Base-by-base conservation (phyloP, 2,329 filamentous ascomycete species). In the Neobulgaria alba region DNA sequence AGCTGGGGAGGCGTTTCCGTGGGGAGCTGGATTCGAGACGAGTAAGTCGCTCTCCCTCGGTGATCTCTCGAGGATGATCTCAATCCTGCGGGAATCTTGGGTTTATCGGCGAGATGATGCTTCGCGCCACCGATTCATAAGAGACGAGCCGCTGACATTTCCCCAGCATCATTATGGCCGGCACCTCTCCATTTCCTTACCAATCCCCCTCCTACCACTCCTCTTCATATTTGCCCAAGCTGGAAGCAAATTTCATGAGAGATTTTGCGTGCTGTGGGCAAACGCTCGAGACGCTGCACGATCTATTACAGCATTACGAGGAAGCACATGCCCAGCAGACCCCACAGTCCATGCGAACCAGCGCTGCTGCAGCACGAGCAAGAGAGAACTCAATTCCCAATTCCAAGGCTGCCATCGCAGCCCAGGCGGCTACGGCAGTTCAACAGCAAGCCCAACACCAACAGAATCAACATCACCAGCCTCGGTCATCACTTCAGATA, bases 1-100 rank as follows among this genome's bases (percentile, higher is more conserved):
- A 95, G 89, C 65, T 98, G 90, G 89, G 90, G 90, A 59, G 90
- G 89, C 51, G 79, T 95, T 46, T 96, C 90, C 7, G 86, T 96
- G 51, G 90, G 90, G 48, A 96, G 90, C 59, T 96, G 93, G 72
- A 92, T 98, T 63, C 77, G 86, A 63, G 90, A 98, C 67, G 92
- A 98, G 92, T 98, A 79, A 79, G 90, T 82, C 38, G 41, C 29
- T 46, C 42, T 33, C 37, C 23, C 37, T 38, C 38, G 35, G 26
- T 29, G 18, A 36, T 33, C 14, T 20, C 45, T 36, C 32, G 36
- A 39, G 45, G 44, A 42, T 45, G 39, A 43, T 35, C 19, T 16
- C 5, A 12, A 3, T 19, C 10, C 21, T 20, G 21, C 15, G 15
- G 19, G 29, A 34, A 20, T 26, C 19, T 41, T 21, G 33, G 42